A percentile compares a stretch with the other conserved stretches of the same genome.
phyloP scores from a whole-genome alignment of 768 basidiomycete genomes.

The Filobasidium floriforme region DNA sequence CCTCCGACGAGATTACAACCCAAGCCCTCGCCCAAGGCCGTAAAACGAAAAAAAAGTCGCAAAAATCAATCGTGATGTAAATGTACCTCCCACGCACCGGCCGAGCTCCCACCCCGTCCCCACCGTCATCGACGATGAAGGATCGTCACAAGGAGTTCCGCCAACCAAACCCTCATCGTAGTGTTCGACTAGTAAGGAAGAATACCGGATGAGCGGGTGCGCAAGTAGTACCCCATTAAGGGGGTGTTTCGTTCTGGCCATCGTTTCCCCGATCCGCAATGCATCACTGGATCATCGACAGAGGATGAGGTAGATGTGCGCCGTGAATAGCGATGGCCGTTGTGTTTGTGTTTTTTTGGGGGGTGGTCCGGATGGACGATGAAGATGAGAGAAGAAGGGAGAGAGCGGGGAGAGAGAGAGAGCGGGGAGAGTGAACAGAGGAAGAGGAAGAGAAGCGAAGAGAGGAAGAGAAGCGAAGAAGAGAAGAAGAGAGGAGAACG shows the following conservation, averaged over 20 bases:
- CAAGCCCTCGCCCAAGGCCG: background rate
- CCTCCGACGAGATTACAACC: too few relatives aligned
- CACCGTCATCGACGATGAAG: too few relatives aligned
- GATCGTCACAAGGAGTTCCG: background rate
- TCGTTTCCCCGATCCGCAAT: conserved; percentile 11
- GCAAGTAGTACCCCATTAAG: background rate
- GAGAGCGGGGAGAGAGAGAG: background rate
- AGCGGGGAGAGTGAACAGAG: too few relatives aligned
- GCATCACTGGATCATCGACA: background rate
- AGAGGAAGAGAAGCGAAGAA: background rate
- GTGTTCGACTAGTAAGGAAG: conserved; percentile 8
- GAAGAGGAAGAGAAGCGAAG: too few relatives aligned
- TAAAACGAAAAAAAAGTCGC: background rate
- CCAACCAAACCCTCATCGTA: conserved; percentile 4
- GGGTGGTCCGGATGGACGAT: background rate
- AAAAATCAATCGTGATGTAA: too few relatives aligned
- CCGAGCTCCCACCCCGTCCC: background rate
- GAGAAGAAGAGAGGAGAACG: background rate
- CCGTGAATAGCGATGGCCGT: conserved; percentile 10
- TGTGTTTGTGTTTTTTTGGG: background rate
- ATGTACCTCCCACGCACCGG: conserved; percentile 1
- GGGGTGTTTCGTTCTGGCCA: conserved; percentile 7
- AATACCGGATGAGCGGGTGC: background rate
- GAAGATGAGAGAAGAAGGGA: background rate
- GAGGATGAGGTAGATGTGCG: background rate